A percentile compares a stretch with the other conserved stretches of the same genome.
These are phyloP conservation scores for Choiromyces venosus DNA, from an alignment of 495 filamentous ascomycete species.

Conservation along the genomic window DNA sequence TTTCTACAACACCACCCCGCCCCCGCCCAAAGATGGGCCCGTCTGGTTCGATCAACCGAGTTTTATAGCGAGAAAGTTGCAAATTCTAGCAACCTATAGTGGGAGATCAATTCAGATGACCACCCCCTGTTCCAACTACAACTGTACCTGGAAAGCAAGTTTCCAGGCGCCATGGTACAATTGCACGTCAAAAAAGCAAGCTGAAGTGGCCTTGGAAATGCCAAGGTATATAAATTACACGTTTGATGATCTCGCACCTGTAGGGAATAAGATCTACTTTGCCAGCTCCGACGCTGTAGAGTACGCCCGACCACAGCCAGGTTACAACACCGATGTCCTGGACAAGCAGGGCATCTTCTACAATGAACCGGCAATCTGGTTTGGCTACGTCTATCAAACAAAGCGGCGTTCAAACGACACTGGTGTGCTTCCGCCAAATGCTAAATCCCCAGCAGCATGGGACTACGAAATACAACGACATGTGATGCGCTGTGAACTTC, in stretches of 20 bases:
- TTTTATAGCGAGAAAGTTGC: slow-evolving; percentile 32
- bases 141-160: slow-evolving; percentile 42
- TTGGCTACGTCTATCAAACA: slow-evolving; percentile 42
- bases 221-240: slow-evolving; percentile 18
- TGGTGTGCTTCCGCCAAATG: background rate
- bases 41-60: slow-evolving; percentile 46
- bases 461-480: slow-evolving; percentile 30
- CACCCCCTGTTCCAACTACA: slow-evolving; percentile 41
- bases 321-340: slow-evolving; percentile 7
- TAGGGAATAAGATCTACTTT: slow-evolving; percentile 40
- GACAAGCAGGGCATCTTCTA: slow-evolving; percentile 41
- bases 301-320: slow-evolving; percentile 23
- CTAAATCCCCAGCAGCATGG: slow-evolving; percentile 26
- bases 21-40: slow-evolving; percentile 6
- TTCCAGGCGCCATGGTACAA: slow-evolving; percentile 46
- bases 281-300: slow-evolving; percentile 38
- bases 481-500: slow-evolving; percentile 42
- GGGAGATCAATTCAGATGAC: slow-evolving; percentile 21
- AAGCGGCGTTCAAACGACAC: background rate
- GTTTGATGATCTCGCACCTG: slow-evolving; percentile 36
- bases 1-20: slow-evolving; percentile 45
- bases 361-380: slow-evolving; percentile 44
- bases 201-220: slow-evolving; percentile 1
- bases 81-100: slow-evolving; percentile 35
- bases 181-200: slow-evolving; percentile 34